Conservation (phyloP, 2,329 filamentous ascomycete genomes). For the Hymenoscyphus salicellus region DNA sequence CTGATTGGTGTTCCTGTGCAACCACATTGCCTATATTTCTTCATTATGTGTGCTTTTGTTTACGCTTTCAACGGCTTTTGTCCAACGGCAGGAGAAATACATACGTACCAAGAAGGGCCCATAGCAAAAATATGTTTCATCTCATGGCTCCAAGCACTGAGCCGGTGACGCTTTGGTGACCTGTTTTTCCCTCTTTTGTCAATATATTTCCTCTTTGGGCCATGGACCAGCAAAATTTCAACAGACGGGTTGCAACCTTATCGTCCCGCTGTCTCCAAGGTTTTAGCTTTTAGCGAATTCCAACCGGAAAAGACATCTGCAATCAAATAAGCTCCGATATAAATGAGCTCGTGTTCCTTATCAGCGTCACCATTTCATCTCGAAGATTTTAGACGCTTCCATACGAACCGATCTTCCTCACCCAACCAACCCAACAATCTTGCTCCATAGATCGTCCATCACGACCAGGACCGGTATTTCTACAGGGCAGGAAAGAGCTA, state of each 20-base stretch:
- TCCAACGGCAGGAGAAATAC: background rate
- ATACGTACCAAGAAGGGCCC: background rate
- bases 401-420: background rate
- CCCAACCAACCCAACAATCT: background rate
- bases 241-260: background rate
- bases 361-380: background rate
- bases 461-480: background rate
- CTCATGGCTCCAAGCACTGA: background rate
- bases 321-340: background rate
- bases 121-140: background rate
- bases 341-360: slow-evolving; percentile 1
- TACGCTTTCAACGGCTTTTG: background rate
- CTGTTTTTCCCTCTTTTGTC: background rate
- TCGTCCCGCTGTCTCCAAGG: background rate
- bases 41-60: background rate
- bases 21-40: background rate
- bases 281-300: background rate
- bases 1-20: background rate
- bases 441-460: background rate
- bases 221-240: background rate
- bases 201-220: background rate
- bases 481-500: background rate
- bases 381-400: background rate
- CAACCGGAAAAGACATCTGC: background rate
- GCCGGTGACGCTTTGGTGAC: background rate